A percentile compares a stretch with the other conserved stretches of the same genome.
These are phyloP conservation scores for Brassica hybrid DNA, from an alignment of 441 rosid genomes.

Conservation along the genomic window DNA sequence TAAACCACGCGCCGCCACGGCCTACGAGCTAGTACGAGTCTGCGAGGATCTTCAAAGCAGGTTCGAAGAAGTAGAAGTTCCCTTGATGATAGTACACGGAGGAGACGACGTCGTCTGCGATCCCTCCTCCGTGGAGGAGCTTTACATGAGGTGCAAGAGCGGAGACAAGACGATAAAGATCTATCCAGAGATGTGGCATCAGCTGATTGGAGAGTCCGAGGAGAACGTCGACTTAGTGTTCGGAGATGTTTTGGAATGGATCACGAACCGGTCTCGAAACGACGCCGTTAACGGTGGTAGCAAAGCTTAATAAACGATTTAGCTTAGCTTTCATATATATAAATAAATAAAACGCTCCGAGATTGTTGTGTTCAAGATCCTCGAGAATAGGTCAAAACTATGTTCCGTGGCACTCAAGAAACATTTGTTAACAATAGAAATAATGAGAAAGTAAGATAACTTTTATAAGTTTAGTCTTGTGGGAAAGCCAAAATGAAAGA, in stretches of 20 bases:
- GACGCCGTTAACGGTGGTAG: slow-evolving; percentile 13
- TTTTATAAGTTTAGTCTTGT: neutral
- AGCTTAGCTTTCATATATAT: slow-evolving; percentile 8
- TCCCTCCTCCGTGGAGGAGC: slow-evolving; percentile 69
- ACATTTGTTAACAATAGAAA: slow-evolving; percentile 10
- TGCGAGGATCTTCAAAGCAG: slow-evolving; percentile 72
- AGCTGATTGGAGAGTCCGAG: slow-evolving; percentile 72
- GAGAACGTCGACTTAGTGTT: slow-evolving; percentile 64
- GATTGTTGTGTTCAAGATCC: slow-evolving; percentile 29
- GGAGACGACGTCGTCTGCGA: slow-evolving; percentile 78
- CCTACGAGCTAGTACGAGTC: slow-evolving; percentile 64
- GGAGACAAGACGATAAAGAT: slow-evolving; percentile 67
- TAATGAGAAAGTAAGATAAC: neutral
- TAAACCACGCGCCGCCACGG: slow-evolving; percentile 87
- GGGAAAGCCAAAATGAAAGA: slow-evolving; percentile 53
- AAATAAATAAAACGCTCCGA: slow-evolving; percentile 3
- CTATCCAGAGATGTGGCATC: slow-evolving; percentile 85
- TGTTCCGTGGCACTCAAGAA: neutral
- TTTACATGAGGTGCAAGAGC: slow-evolving; percentile 61
- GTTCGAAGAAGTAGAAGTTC: slow-evolving; percentile 75
- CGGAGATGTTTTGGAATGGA: slow-evolving; percentile 73
- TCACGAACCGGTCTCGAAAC: slow-evolving; percentile 47
- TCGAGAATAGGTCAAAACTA: slow-evolving; percentile 37
- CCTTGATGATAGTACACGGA: slow-evolving; percentile 73
- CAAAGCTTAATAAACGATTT: slow-evolving; percentile 16